phyloP scores from a whole-genome alignment of 805 yeast genomes.

The Candida caryicola region DNA sequence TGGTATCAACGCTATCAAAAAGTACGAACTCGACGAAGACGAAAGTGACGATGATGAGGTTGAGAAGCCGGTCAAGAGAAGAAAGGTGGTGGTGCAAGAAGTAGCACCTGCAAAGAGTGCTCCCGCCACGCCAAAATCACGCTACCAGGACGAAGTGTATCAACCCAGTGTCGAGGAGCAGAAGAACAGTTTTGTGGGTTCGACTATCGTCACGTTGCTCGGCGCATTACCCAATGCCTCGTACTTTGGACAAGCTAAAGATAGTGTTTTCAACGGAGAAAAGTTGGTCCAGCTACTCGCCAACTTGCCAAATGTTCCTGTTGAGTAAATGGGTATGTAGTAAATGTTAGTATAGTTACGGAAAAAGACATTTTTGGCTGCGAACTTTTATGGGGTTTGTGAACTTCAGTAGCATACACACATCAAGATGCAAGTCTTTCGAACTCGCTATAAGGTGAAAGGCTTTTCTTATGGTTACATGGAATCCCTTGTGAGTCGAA shows the following conservation, averaged over 20 bases:
- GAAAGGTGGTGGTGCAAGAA: background rate
- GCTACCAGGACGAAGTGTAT: background rate
- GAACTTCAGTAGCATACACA: too few species aligned
- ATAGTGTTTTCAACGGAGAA: slow-evolving; percentile 52
- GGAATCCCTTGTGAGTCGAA: too few species aligned
- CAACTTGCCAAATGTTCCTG: slow-evolving; percentile 26
- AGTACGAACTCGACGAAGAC: slow-evolving; percentile 35
- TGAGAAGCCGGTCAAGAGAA: slow-evolving; percentile 11
- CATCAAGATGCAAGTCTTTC: too few species aligned
- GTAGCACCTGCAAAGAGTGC: slow-evolving; percentile 1
- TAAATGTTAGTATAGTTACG: too few species aligned
- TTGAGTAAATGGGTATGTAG: slow-evolving; percentile 3
- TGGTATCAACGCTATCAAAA: slow-evolving; percentile 34
- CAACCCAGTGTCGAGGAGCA: slow-evolving; percentile 6
- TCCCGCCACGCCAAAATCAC: background rate
- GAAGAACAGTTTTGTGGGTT: slow-evolving; percentile 10
- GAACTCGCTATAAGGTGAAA: too few species aligned
- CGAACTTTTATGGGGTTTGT: too few species aligned
- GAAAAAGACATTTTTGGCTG: too few species aligned
- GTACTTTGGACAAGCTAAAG: slow-evolving; percentile 46
- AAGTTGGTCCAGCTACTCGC: slow-evolving; percentile 47
- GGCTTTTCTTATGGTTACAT: too few species aligned
- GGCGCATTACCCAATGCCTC: slow-evolving; percentile 55
- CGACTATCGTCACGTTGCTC: slow-evolving; percentile 12
- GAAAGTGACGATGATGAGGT: slow-evolving; percentile 20